Conservation (phyloP, 2,329 filamentous ascomycete genomes). For the Penicillium sclerotiorum region DNA sequence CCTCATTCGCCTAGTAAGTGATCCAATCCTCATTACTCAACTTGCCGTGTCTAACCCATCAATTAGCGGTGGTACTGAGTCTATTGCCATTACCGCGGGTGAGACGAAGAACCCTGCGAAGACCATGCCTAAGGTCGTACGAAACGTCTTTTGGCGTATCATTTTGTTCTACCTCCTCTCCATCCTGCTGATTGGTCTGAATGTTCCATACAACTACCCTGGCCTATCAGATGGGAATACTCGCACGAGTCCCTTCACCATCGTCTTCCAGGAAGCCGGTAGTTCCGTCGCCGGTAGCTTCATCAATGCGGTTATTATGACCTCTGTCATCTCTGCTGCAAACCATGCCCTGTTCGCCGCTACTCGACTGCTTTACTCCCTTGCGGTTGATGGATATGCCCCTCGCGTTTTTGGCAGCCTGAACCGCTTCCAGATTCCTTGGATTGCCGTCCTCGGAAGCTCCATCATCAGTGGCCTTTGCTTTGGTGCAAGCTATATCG, state of each 20-base stretch:
- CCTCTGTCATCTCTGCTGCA: constrained; percentile 60
- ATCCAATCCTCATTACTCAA: not conserved
- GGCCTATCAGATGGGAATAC: constrained; percentile 47
- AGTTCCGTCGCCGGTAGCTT: constrained; percentile 58
- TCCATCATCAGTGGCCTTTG: constrained; percentile 60
- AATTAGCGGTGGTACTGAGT: constrained; percentile 60
- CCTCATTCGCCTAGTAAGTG: constrained; percentile 61
- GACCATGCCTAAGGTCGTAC: constrained; percentile 64
- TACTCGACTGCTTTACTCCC: constrained; percentile 59
- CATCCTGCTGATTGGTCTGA: constrained; percentile 59
- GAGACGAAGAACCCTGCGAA: constrained; percentile 65
- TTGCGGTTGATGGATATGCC: constrained; percentile 59
- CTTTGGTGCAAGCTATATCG: constrained; percentile 67
- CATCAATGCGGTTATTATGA: constrained; percentile 65
- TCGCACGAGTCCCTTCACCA: constrained; percentile 59
- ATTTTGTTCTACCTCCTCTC: constrained; percentile 58
- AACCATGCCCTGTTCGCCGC: constrained; percentile 63
- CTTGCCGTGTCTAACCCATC: not conserved
- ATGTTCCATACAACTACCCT: constrained; percentile 60
- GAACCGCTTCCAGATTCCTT: constrained; percentile 56
- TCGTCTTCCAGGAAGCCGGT: constrained; percentile 63
- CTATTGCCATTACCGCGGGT: constrained; percentile 67
- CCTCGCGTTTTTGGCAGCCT: constrained; percentile 57
- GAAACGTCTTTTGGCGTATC: constrained; percentile 68
- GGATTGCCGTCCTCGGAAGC: constrained; percentile 58